Evolutionary conservation across 805 yeast species (phyloP).

Genomic region (Kazachstania bromeliacearum): DNA sequence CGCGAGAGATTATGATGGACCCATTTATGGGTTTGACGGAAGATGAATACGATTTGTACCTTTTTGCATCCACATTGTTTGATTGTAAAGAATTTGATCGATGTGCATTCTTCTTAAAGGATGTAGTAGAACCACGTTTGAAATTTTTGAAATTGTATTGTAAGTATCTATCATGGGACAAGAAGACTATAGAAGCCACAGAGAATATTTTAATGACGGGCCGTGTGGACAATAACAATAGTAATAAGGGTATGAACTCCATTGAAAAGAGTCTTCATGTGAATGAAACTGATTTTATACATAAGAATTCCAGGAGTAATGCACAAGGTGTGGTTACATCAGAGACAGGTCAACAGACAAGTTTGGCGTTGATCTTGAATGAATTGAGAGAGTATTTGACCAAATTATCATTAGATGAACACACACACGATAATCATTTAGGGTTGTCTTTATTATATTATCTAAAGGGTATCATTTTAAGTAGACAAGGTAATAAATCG

Average conservation of each 20-base stretch:
- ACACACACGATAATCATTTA: conserved; percentile 8
- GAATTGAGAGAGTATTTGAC: conserved; percentile 28
- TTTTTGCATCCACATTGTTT: conserved; percentile 65
- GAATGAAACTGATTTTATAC: background rate
- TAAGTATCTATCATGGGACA: conserved; percentile 67
- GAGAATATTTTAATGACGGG: conserved; percentile 51
- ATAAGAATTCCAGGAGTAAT: too few relatives aligned
- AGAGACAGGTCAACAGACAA: conserved; percentile 20
- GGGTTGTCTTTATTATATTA: conserved; percentile 54
- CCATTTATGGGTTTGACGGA: conserved; percentile 11
- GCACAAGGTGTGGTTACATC: conserved; percentile 1
- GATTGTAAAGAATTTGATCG: conserved; percentile 79
- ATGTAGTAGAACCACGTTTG: conserved; percentile 39
- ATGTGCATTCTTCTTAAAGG: conserved; percentile 49
- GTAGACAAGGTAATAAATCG: conserved; percentile 44
- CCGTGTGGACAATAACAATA: conserved; percentile 6
- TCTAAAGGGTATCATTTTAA: conserved; percentile 59
- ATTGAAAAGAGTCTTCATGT: background rate
- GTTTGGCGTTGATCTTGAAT: conserved; percentile 31
- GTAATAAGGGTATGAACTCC: background rate
- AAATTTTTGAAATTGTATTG: conserved; percentile 61
- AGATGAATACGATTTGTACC: conserved; percentile 38
- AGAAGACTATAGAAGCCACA: conserved; percentile 55
- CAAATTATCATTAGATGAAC: background rate
- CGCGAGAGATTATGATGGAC: conserved; percentile 1